Conservation (phyloP, 331 rosid genomes). For the Prunus yedoensis region DNA sequence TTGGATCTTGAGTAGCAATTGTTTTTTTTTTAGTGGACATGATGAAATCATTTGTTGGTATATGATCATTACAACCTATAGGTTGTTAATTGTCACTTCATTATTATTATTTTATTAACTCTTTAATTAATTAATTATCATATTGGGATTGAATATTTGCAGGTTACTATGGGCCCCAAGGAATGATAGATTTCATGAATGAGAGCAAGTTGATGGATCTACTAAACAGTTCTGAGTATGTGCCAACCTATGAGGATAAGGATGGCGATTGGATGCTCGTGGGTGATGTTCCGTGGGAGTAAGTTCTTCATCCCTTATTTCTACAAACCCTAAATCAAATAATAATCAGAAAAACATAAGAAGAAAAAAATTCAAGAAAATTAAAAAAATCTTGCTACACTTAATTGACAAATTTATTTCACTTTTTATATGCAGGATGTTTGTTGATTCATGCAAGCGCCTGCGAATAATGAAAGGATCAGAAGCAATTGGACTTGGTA, state of each 20-base stretch:
- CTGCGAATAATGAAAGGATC: constrained; percentile 89
- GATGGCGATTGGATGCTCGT: constrained; percentile 99
- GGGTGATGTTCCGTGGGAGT: constrained; percentile 99
- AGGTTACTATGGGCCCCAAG: constrained; percentile 95
- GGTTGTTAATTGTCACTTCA: constrained; percentile 2
- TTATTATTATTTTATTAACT: background rate
- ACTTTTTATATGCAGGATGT: constrained; percentile 54
- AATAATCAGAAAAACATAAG: background rate
- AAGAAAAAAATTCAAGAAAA: background rate
- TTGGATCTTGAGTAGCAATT: background rate
- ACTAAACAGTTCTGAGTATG: constrained; percentile 95
- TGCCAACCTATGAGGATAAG: constrained; percentile 99
- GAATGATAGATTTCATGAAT: constrained; percentile 99
- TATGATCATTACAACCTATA: constrained; percentile 3
- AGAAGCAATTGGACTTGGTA: constrained; percentile 93
- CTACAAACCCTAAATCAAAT: constrained; percentile 9
- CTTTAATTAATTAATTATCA: background rate
- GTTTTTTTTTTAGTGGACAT: background rate
- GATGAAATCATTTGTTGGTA: background rate
- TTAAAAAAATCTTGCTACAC: background rate
- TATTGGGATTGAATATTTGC: constrained; percentile 18
- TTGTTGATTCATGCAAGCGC: constrained; percentile 91
- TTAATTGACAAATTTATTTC: background rate
- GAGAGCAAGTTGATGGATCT: constrained; percentile 99
- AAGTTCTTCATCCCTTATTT: constrained; percentile 37